Base-by-base conservation (phyloP, 441 rosid species). In the Macaranga tanarius region DNA sequence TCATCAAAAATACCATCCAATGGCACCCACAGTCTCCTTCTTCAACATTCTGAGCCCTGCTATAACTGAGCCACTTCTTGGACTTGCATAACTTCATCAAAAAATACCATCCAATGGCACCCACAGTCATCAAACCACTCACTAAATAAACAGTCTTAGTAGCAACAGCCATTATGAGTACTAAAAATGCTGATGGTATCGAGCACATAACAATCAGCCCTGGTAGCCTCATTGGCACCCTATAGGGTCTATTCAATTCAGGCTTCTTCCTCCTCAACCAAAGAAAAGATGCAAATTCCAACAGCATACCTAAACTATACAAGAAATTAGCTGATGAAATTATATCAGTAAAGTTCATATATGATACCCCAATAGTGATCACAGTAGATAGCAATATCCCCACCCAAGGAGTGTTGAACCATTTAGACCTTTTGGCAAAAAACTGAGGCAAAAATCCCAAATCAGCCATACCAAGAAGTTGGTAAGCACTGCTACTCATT, bases 321-420 rank as follows among this genome's bases (percentile, higher is more conserved):
- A 90, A 73, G 83, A 90, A 87, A 80, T 89, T 92, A 0, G 94
- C 92, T 0, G 92, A 81, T 10, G 89, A 77, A 47, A 92, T 79
- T 10, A 90, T 90, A 75, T 84, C 86, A 0, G 84, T 76, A 73
- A 89, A 90, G 70, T 71, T 25, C 90, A 92, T 68, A 70, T 78
- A 86, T 0, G 90, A 87, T 47, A 90, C 79, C 5, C 84, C 88
- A 1, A 90, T 55, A 5, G 91, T 75, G 69, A 92, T 86, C 73
- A 78, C 34, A n/a, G 90, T 79, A 0, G 95, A 84, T 7, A 90
- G 3, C 59, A 88, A 65, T 66, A 92, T 89, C 69, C 97, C 94
- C 1, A 90, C 61, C 97, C 96, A 90, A 12, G 96, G 97, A 28
- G 97, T 92, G 62, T 80, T 75, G 73, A 90, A 92, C 86, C 82